Percentiles rank a stretch among this genome's conserved stretches.
These are phyloP conservation scores for Debaryomycetaceae sp. DNA, from an alignment of 1,139 yeast species.

Conservation along the genomic window DNA sequence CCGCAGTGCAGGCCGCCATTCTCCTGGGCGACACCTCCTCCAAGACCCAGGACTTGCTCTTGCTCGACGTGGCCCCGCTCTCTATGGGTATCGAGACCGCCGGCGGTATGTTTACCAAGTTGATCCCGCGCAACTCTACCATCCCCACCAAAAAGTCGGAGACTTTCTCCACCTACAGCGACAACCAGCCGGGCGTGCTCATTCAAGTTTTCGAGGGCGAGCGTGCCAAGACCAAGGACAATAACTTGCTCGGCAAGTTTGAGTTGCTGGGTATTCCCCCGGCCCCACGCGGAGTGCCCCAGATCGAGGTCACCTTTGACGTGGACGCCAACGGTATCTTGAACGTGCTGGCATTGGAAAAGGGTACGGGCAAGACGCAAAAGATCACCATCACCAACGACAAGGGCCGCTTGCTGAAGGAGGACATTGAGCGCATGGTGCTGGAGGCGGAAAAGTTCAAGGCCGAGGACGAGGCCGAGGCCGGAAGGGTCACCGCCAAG, in stretches of 20 bases:
- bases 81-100: slow-evolving; percentile 95
- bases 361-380: slow-evolving; percentile 77
- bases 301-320: slow-evolving; percentile 91
- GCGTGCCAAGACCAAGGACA: slow-evolving; percentile 91
- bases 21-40: slow-evolving; percentile 82
- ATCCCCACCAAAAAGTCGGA: slow-evolving; percentile 96
- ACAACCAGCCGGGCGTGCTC: slow-evolving; percentile 93
- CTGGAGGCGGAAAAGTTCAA: slow-evolving; percentile 40
- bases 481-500: slow-evolving; percentile 46
- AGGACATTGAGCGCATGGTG: slow-evolving; percentile 42
- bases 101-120: slow-evolving; percentile 96
- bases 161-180: slow-evolving; percentile 93
- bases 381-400: slow-evolving; percentile 40
- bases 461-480: slow-evolving; percentile 40
- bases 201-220: slow-evolving; percentile 97
- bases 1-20: slow-evolving; percentile 75
- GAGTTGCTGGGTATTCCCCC: slow-evolving; percentile 95
- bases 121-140: slow-evolving; percentile 93
- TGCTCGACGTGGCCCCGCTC: slow-evolving; percentile 88
- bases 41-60: slow-evolving; percentile 72
- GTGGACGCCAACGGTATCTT: slow-evolving; percentile 92
- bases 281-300: slow-evolving; percentile 97
- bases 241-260: slow-evolving; percentile 90
- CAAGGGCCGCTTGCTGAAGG: slow-evolving; percentile 43
- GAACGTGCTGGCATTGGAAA: slow-evolving; percentile 88